Base-by-base conservation (phyloP, 176 grass and related monocot genomes). In the Ensete glaucum region DNA sequence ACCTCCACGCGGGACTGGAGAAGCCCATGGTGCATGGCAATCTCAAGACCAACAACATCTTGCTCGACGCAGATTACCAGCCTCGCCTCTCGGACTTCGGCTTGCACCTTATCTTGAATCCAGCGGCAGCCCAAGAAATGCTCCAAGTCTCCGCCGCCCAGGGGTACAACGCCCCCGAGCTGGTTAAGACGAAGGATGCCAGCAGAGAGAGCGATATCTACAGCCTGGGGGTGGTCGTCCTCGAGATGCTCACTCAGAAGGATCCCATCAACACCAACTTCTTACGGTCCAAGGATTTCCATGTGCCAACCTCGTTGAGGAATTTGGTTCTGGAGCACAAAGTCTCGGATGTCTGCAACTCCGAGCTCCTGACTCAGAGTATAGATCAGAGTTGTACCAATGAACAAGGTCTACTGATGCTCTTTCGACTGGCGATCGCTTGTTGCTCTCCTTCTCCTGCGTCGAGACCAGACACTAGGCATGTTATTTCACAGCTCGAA, bases 31-130 rank as follows among this genome's bases (percentile, higher is more conserved):
- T 94, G 17, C 96, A 99, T 62, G 96, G 96, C 65, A 94, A 95
- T 85, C 96, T 99, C 11, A 99, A 99, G 84, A 80, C 86, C 11
- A 99, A 94, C 62, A 99, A 99, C 60, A 84, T 99, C 52, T 86
- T 99, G 78, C 86, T 99, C 10, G 96, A 99, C 25, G 85, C 80
- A n/a, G 89, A 99, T 88, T 88, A 83, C 80, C 91, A 89, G 81
- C 91, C 96, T 2, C 86, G 96, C 68, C 84, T 99, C 56, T 82
- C 90, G 7, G 96, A 99, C 58, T 95, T 89, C 19, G 88, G 96
- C 15, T 82, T 99, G 72, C 84, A 87, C 80, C 85, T 95, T 14
- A 76, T 91, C 9, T 82, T 99, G 19, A 95, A 89, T 60, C 74
- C 82, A 0, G 63, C 78, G 5, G 86, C 96, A 2, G 76, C 81